These are phyloP conservation scores for Stropharia rugosoannulata DNA, from an alignment of 768 basidiomycete genomes.

Conservation along the genomic window DNA sequence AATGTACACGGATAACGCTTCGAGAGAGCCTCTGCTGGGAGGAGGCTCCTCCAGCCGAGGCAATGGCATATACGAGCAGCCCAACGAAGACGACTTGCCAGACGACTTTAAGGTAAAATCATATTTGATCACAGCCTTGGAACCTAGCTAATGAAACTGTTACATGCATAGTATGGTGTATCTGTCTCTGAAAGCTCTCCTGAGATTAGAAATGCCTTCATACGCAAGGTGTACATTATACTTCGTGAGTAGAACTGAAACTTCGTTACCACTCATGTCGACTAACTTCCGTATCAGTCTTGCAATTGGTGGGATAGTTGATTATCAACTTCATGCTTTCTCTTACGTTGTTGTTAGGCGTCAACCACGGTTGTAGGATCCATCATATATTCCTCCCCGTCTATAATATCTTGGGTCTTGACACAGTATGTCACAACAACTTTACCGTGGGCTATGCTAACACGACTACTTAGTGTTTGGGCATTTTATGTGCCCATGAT, in stretches of 20 bases:
- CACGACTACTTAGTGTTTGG: constrained; percentile 55
- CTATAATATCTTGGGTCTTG: constrained; percentile 68
- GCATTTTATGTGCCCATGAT: constrained; percentile 76
- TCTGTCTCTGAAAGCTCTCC: constrained; percentile 74
- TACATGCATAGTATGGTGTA: constrained; percentile 63
- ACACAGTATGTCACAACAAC: constrained; percentile 49
- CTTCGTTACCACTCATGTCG: neutral
- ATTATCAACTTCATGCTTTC: neutral
- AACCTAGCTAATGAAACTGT: neutral
- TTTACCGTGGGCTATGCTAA: neutral
- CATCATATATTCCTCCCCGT: constrained; percentile 59
- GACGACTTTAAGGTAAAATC: constrained; percentile 87
- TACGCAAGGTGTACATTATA: constrained; percentile 90
- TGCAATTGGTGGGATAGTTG: constrained; percentile 58
- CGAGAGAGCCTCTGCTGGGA: constrained; percentile 57
- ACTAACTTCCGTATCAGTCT: constrained; percentile 40
- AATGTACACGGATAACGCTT: constrained; percentile 30
- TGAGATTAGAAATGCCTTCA: constrained; percentile 82
- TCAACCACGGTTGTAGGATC: constrained; percentile 82
- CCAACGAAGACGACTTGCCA: constrained; percentile 70
- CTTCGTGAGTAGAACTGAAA: constrained; percentile 57
- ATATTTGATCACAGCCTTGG: neutral
- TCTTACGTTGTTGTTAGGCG: constrained; percentile 38
- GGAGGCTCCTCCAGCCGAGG: constrained; percentile 40
- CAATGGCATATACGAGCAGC: constrained; percentile 67